phyloP scores from a whole-genome alignment of 352 stramenopile genomes.

The Pythium phragmiticola region DNA sequence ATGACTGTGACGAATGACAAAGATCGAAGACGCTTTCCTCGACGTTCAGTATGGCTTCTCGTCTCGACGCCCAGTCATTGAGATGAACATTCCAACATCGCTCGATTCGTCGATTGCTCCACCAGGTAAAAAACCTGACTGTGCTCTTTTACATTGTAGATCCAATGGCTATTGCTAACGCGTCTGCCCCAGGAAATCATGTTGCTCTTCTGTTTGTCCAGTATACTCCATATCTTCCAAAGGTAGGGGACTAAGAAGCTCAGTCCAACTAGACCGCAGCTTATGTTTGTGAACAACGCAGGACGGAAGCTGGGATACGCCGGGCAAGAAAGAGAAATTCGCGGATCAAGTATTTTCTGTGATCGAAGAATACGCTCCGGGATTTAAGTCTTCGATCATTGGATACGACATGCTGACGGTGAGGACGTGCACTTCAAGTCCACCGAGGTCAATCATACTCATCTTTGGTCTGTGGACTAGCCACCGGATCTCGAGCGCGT shows the following conservation, averaged over 20 bases:
- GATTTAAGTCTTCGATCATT: slow-evolving; percentile 83
- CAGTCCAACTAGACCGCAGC: neutral
- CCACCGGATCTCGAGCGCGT: slow-evolving; percentile 85
- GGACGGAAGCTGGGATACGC: slow-evolving; percentile 74
- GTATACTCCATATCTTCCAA: slow-evolving; percentile 88
- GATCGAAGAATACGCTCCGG: slow-evolving; percentile 84
- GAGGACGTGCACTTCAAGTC: neutral
- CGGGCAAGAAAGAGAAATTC: slow-evolving; percentile 78
- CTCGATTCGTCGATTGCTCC: slow-evolving; percentile 78
- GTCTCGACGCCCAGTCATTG: slow-evolving; percentile 81
- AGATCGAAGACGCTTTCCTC: slow-evolving; percentile 88
- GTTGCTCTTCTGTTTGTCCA: slow-evolving; percentile 90
- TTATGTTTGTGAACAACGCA: slow-evolving; percentile 27
- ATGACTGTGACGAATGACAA: neutral
- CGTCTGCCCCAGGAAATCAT: slow-evolving; percentile 62
- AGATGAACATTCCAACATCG: slow-evolving; percentile 91
- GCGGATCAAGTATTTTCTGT: slow-evolving; percentile 83
- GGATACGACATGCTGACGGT: slow-evolving; percentile 87
- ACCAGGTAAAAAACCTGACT: slow-evolving; percentile 34
- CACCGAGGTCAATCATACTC: neutral
- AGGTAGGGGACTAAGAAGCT: slow-evolving; percentile 31
- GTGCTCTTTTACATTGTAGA: neutral
- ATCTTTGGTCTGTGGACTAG: slow-evolving; percentile 23
- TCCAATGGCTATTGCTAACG: neutral
- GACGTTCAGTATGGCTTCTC: slow-evolving; percentile 70